Conservation (phyloP, 306 rosid genomes). For the Quercus suber region DNA sequence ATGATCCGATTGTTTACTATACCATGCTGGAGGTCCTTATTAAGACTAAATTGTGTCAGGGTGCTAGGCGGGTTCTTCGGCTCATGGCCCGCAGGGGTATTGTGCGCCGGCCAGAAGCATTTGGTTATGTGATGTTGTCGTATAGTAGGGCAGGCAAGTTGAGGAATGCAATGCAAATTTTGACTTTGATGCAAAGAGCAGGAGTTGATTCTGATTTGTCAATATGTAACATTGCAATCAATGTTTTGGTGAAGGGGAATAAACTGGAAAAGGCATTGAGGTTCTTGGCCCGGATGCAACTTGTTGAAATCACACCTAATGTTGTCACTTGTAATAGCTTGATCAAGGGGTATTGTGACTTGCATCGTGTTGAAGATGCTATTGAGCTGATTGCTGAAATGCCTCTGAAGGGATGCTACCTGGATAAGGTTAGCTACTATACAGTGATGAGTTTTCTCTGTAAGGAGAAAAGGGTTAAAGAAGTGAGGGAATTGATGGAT, state of each 20-base stretch:
- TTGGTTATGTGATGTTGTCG: conserved; percentile 71
- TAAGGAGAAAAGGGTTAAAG: conserved; percentile 53
- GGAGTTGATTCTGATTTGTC: conserved; percentile 72
- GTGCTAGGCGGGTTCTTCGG: conserved; percentile 64
- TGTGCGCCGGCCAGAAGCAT: conserved; percentile 52
- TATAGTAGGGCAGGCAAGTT: conserved; percentile 75
- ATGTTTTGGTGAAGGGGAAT: conserved; percentile 62
- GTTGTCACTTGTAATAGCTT: conserved; percentile 69
- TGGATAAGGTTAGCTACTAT: conserved; percentile 80
- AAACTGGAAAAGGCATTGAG: conserved; percentile 66
- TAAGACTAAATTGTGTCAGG: conserved; percentile 82
- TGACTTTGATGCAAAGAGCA: conserved; percentile 90
- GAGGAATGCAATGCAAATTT: conserved; percentile 56
- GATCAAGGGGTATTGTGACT: conserved; percentile 78
- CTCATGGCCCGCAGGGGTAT: conserved; percentile 67
- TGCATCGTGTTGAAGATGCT: conserved; percentile 51
- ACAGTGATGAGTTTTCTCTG: conserved; percentile 77
- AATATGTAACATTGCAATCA: conserved; percentile 68
- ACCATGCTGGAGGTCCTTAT: conserved; percentile 74
- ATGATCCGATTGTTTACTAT: conserved; percentile 50
- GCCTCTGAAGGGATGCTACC: conserved; percentile 59
- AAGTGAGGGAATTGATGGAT: conserved; percentile 55
- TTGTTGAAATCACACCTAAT: conserved; percentile 62
- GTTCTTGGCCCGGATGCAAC: conserved; percentile 59
- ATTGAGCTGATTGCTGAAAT: conserved; percentile 62